A percentile compares a stretch with the other conserved stretches of the same genome.
Conservation (phyloP, 176 grass and related monocot genomes). For the Puccinellia tenuiflora region DNA sequence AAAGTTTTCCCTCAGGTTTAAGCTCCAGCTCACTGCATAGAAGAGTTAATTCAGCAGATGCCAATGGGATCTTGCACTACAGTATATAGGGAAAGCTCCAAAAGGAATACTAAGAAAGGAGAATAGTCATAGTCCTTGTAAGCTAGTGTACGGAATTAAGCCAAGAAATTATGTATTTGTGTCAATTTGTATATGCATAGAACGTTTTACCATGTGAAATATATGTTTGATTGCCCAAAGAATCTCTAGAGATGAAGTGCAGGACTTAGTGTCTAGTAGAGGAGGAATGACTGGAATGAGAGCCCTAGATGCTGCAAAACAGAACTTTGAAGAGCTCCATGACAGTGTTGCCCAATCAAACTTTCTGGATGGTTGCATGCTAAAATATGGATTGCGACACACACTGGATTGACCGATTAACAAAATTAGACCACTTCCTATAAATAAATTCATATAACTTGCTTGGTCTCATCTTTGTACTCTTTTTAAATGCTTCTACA, state of each 20-base stretch:
- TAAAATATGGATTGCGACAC: neutral
- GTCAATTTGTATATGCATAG: neutral
- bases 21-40: slow-evolving; percentile 79
- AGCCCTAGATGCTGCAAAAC: neutral
- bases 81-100: neutral
- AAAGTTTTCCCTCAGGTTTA: slow-evolving; percentile 78
- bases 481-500: neutral
- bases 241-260: neutral
- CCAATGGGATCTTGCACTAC: neutral
- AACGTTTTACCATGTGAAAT: neutral
- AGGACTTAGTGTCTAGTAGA: neutral
- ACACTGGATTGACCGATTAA: neutral
- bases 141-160: neutral
- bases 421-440: neutral
- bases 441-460: neutral
- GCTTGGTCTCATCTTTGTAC: no score
- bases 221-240: neutral
- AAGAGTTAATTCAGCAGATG: slow-evolving; percentile 3
- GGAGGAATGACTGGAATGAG: neutral
- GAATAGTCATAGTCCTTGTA: neutral
- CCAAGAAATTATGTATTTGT: neutral
- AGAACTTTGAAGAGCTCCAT: neutral
- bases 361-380: neutral
- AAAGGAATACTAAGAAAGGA: slow-evolving; percentile 6
- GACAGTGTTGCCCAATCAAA: neutral